Percentiles rank a stretch among this genome's conserved stretches.
Conservation (phyloP, 495 filamentous ascomycete species). For the Aspergillus incahuasiensis region DNA sequence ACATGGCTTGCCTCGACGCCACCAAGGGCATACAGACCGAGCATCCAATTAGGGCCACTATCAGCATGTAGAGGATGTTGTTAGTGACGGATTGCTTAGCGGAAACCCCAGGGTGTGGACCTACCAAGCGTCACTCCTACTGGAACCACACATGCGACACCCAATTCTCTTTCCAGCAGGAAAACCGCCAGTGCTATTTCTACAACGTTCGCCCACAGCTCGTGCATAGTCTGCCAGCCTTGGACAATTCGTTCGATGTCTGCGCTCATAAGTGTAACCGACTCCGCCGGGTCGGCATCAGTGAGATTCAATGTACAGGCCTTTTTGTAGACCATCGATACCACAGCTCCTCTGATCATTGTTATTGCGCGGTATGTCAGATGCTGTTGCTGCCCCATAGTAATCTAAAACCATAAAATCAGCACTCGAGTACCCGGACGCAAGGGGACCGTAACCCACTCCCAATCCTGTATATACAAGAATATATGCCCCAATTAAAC, state of each 20-base stretch:
- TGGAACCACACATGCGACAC: slow-evolving; percentile 48
- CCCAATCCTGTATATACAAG: slow-evolving; percentile 60
- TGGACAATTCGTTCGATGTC: slow-evolving; percentile 53
- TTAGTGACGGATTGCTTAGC: background rate
- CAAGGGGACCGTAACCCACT: slow-evolving; percentile 33
- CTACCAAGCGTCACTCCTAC: slow-evolving; percentile 47
- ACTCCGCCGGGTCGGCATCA: slow-evolving; percentile 46
- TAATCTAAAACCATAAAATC: slow-evolving; percentile 27
- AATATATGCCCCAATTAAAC: slow-evolving; percentile 59
- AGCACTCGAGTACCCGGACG: background rate
- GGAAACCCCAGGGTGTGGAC: background rate
- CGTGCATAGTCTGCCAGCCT: slow-evolving; percentile 48
- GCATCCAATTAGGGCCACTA: slow-evolving; percentile 33
- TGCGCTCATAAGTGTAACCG: slow-evolving; percentile 61
- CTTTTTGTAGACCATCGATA: slow-evolving; percentile 54
- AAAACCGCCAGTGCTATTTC: slow-evolving; percentile 58
- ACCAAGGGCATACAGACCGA: slow-evolving; percentile 34
- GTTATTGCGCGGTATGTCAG: slow-evolving; percentile 54
- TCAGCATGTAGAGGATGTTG: background rate
- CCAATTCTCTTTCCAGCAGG: slow-evolving; percentile 54
- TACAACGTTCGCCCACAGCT: slow-evolving; percentile 55
- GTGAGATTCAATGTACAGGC: slow-evolving; percentile 43
- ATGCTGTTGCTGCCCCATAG: slow-evolving; percentile 51
- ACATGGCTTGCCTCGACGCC: slow-evolving; percentile 26
- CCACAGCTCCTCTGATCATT: slow-evolving; percentile 56